These are phyloP conservation scores for Powellomyces hirtus DNA, from an alignment of 192 early-diverging fungal genomes.

Conservation along the genomic window DNA sequence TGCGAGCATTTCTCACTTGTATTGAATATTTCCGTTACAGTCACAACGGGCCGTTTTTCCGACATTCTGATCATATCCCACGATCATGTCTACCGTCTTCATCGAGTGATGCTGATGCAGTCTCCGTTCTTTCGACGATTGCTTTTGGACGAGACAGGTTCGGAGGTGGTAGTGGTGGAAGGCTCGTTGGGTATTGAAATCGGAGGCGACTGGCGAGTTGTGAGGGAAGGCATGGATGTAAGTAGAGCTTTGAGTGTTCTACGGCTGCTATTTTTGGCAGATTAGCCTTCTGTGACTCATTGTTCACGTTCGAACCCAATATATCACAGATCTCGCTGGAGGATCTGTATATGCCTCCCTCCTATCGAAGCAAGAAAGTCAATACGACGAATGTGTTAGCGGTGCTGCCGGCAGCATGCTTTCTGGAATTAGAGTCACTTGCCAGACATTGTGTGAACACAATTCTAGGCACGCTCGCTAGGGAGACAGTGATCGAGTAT, in stretches of 20 bases:
- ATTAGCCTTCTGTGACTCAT: not conserved
- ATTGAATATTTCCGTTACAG: not conserved
- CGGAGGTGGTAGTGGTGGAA: slow-evolving; percentile 16
- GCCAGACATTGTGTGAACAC: slow-evolving; percentile 18
- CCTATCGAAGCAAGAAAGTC: slow-evolving; percentile 1
- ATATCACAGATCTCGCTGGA: slow-evolving; percentile 7
- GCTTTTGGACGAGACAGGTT: slow-evolving; percentile 14
- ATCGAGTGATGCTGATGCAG: slow-evolving; percentile 27
- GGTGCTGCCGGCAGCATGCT: slow-evolving; percentile 38
- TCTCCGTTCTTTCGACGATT: slow-evolving; percentile 26
- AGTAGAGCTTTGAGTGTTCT: not conserved
- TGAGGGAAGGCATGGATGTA: slow-evolving; percentile 24
- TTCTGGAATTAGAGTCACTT: slow-evolving; percentile 30
- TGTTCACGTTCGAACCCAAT: not conserved
- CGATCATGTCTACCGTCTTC: slow-evolving; percentile 21
- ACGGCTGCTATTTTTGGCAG: not conserved
- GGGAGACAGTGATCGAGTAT: slow-evolving; percentile 17
- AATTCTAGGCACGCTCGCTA: slow-evolving; percentile 18
- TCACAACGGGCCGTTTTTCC: slow-evolving; percentile 20
- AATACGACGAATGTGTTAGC: slow-evolving; percentile 5
- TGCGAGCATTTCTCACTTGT: not conserved
- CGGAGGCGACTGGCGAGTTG: slow-evolving; percentile 14
- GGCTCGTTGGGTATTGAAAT: slow-evolving; percentile 16
- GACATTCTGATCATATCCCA: slow-evolving; percentile 22
- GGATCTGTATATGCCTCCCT: slow-evolving; percentile 19